Base-by-base conservation (phyloP, 352 stramenopile species). In the Phytopythium chamaehyphon region DNA sequence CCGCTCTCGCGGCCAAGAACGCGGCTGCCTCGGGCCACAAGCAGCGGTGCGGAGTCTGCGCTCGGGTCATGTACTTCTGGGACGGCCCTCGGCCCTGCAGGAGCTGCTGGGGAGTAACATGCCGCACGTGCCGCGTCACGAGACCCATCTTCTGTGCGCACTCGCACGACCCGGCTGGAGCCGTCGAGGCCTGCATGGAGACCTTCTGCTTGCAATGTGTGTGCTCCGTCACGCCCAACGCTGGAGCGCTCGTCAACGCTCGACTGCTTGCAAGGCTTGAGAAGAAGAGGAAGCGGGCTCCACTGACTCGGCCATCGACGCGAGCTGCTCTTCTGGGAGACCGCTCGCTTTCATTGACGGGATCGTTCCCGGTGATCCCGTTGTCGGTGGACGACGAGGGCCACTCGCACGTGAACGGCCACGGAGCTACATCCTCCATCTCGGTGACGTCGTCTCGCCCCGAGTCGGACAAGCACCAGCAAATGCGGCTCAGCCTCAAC, bases 81-180 rank as follows among this genome's bases (percentile, higher is more conserved):
- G 66, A 83, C 43, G 51, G 60, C 1, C 73, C 76, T 14, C 69
- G 71, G 23, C 73, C 64, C 39, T 91, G 81, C 40, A 65, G 81
- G 1, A 71, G 71, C 44, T 91, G 81, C 67, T 88, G 73, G 73
- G 73, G 72, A 36, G 69, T 73, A 12, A 84, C 70, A 16, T 91
- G 81, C 47, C 69, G 81, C 19, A 68, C 63, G 1, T 91, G 81
- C 59, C 73, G 73, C 37, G 73, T 88, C 21, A 83, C 64, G 14
- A 76, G 83, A 47, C 81, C 81, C 0, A 88, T 91, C 49, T 91
- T 88, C 57, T 91, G 81, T 36, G 78, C 75, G 7, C 72, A 91
- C 24, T 76, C 69, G 23, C 77, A 89, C 57, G 49, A 65, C 14
- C 59, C 51, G 22, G 52, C 74, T 24, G 31, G 66, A 35, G 37